These are phyloP conservation scores for Kodamaea hsintzibuensis DNA, from an alignment of 805 yeast species.

Conservation along the genomic window DNA sequence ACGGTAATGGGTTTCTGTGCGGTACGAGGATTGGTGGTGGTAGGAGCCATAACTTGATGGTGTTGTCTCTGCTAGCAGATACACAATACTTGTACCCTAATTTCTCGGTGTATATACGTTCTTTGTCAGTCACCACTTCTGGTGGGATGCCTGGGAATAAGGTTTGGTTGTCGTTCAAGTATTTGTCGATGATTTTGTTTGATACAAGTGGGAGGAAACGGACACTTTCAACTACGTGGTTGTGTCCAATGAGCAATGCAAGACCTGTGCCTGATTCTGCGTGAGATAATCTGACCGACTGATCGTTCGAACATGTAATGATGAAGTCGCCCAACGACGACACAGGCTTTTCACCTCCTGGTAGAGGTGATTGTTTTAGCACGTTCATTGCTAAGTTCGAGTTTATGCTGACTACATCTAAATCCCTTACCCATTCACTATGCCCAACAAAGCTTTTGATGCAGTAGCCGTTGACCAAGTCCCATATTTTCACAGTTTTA, in stretches of 20 bases:
- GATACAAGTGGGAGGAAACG: slow-evolving; percentile 61
- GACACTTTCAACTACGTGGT: slow-evolving; percentile 78
- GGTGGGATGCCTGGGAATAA: slow-evolving; percentile 34
- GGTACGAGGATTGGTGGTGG: slow-evolving; percentile 63
- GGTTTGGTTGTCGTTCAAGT: slow-evolving; percentile 32
- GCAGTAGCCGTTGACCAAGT: slow-evolving; percentile 66
- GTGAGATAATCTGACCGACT: slow-evolving; percentile 67
- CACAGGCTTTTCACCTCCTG: slow-evolving; percentile 15
- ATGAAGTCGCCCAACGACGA: slow-evolving; percentile 53
- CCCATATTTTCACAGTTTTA: slow-evolving; percentile 63
- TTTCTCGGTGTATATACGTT: slow-evolving; percentile 25
- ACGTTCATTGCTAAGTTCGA: slow-evolving; percentile 16
- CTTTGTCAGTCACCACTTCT: slow-evolving; percentile 23
- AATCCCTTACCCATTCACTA: slow-evolving; percentile 81
- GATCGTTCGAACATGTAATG: slow-evolving; percentile 78
- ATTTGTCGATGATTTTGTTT: slow-evolving; percentile 49
- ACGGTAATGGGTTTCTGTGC: slow-evolving; percentile 57
- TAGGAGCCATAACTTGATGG: slow-evolving; percentile 73
- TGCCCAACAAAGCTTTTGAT: slow-evolving; percentile 71
- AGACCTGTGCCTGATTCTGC: slow-evolving; percentile 66
- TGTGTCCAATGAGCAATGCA: slow-evolving; percentile 71
- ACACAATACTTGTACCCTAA: slow-evolving; percentile 72
- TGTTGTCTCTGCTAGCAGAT: slow-evolving; percentile 78
- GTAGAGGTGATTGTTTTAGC: slow-evolving; percentile 1
- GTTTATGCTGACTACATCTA: slow-evolving; percentile 42